Evolutionary conservation across 192 early-diverging fungal genomes (phyloP), one percentile per base, ranked within the genome.

Genomic region (Coemansia javaensis): DNA sequence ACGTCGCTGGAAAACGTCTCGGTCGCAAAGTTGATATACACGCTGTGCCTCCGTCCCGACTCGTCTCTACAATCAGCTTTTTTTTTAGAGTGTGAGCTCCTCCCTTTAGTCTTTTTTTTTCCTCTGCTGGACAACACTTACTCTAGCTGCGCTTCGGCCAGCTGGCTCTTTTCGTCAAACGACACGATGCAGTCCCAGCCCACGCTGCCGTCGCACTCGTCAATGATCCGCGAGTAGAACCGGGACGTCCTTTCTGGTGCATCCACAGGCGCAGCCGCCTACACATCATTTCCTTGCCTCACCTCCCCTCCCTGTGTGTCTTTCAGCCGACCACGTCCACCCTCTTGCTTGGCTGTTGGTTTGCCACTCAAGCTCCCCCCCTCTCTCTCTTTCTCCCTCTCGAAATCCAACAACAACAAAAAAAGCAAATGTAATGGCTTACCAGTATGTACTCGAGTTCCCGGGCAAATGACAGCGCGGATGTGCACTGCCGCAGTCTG

Each of bases 401-500:
- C n/a, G n/a, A n/a, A n/a, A n/a, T n/a, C n/a, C n/a, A n/a, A n/a
- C n/a, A n/a, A n/a, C n/a, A n/a, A n/a, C n/a, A 23, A 23, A 17
- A 25, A 40, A 27, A 15, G 8, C 17, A 32, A 21, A 36, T 44
- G 18, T 5, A 22, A 13, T 17, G 11, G 35, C 57, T 57, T 64
- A 72, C 68, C 53, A 73, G 25, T 1, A 57, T 38, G 38, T 73
- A 37, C 17, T 55, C 53, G 28, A 73, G 32, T 23, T 73, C 69
- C n/a, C 44, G 48, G 25, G 61, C 57, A 64, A 73, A 73, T 2
- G 69, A 56, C 23, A 73, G 23, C 2, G 56, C 49, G 3, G 53
- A 56, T 20, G 69, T 56, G 18, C 69, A 73, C 23, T 73, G 69
- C n/a, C 38, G 56, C 28, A 65, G 65, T 14, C 69, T 49, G 4